These are phyloP conservation scores for Trichosporon sp. DNA, from an alignment of 1,284 basidiomycete genomes.

Conservation along the genomic window DNA sequence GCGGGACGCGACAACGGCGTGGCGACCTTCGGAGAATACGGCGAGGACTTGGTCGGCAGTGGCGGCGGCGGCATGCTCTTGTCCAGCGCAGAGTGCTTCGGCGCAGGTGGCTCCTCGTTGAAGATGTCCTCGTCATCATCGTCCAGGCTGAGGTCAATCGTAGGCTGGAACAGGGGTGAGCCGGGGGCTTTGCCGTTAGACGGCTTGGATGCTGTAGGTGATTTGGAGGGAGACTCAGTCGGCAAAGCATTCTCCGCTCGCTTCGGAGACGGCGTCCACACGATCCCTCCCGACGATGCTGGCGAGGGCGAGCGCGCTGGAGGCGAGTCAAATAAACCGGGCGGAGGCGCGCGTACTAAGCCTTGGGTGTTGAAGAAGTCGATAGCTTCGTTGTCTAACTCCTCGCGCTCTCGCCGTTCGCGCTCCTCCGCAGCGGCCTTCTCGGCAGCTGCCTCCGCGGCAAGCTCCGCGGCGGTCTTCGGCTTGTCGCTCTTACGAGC, in stretches of 20 bases:
- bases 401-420: slow-evolving; percentile 8
- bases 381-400: slow-evolving; percentile 23
- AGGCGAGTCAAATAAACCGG: neutral
- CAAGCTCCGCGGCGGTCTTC: neutral
- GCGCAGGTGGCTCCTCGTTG: neutral
- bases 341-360: slow-evolving; percentile 18
- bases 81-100: neutral
- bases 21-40: neutral
- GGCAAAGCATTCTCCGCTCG: neutral
- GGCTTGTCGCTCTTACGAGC: slow-evolving; percentile 1
- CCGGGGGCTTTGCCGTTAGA: neutral
- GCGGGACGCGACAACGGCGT: neutral
- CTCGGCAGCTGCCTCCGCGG: neutral
- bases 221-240: neutral
- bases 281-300: neutral
- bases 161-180: neutral
- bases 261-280: slow-evolving; percentile 21
- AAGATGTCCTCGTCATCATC: slow-evolving; percentile 13
- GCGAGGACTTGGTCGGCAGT: slow-evolving; percentile 2
- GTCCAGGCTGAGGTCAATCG: slow-evolving; percentile 26
- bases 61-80: slow-evolving; percentile 16
- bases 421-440: slow-evolving; percentile 8
- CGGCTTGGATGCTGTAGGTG: neutral
- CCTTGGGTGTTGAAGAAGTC: slow-evolving; percentile 40
- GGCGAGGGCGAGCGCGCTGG: neutral